A percentile compares a stretch with the other conserved stretches of the same genome.
Conservation (phyloP, 495 filamentous ascomycete genomes). For the Neurospora terricola region DNA sequence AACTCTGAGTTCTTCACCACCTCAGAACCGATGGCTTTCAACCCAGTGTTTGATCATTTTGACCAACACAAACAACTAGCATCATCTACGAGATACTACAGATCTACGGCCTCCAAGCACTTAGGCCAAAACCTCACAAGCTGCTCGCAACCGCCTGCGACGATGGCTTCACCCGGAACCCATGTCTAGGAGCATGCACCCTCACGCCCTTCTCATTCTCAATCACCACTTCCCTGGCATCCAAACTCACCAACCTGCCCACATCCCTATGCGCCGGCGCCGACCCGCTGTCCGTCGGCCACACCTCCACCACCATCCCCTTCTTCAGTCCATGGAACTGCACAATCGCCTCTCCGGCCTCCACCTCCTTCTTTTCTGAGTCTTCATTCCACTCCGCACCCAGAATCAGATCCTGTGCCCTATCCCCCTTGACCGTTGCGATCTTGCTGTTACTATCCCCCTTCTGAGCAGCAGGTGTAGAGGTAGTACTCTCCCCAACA, state of each 20-base stretch:
- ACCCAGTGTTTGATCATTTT: background rate
- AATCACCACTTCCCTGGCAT: slow-evolving; percentile 40
- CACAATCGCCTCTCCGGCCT: slow-evolving; percentile 26
- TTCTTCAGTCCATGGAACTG: slow-evolving; percentile 28
- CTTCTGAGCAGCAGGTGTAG: slow-evolving; percentile 9
- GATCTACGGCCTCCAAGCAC: background rate
- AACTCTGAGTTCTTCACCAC: background rate
- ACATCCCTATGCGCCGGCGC: slow-evolving; percentile 44
- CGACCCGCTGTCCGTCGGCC: slow-evolving; percentile 39
- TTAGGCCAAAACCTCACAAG: background rate
- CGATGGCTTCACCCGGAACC: slow-evolving; percentile 36
- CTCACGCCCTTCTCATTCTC: slow-evolving; percentile 36
- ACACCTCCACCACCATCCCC: slow-evolving; percentile 41
- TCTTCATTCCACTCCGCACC: slow-evolving; percentile 21
- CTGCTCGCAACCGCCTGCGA: background rate
- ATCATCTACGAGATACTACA: background rate
- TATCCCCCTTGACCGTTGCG: slow-evolving; percentile 33
- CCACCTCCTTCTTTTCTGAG: slow-evolving; percentile 28
- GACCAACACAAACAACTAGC: background rate
- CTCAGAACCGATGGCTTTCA: background rate
- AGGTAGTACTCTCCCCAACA: slow-evolving; percentile 4
- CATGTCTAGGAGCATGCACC: slow-evolving; percentile 46
- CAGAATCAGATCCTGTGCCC: slow-evolving; percentile 34
- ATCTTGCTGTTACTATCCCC: slow-evolving; percentile 12
- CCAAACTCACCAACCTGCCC: slow-evolving; percentile 39